Percentiles rank a stretch among this genome's conserved stretches.
phyloP scores from a whole-genome alignment of 768 basidiomycete genomes.

The Termitomyces titanicus region DNA sequence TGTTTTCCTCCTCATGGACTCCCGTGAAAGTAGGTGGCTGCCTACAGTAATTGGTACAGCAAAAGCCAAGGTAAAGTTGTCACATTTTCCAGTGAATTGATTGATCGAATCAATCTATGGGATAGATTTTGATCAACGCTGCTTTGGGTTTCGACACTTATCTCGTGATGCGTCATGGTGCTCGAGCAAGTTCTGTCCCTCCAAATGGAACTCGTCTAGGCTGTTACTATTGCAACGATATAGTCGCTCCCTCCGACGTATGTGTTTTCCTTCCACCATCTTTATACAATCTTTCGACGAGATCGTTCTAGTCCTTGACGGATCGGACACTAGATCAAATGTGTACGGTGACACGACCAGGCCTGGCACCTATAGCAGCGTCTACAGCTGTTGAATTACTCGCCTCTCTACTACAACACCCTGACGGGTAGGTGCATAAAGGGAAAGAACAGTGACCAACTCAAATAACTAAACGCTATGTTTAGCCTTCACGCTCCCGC shows the following conservation, averaged over 20 bases:
- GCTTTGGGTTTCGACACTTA: constrained; percentile 95
- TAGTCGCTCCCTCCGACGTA: constrained; percentile 94
- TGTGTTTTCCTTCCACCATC: constrained; percentile 13
- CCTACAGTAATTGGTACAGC: constrained; percentile 85
- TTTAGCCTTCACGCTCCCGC: constrained; percentile 57
- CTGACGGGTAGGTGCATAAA: constrained; percentile 55
- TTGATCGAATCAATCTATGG: background rate
- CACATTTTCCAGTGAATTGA: background rate
- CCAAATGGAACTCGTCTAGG: constrained; percentile 51
- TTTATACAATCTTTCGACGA: background rate
- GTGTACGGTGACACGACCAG: constrained; percentile 98
- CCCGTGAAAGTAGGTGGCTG: constrained; percentile 95
- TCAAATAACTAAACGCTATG: background rate
- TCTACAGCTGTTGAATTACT: constrained; percentile 92
- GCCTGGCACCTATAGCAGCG: constrained; percentile 88
- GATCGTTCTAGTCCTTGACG: constrained; percentile 33
- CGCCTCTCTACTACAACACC: constrained; percentile 86
- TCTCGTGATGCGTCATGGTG: constrained; percentile 95
- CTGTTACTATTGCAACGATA: constrained; percentile 98
- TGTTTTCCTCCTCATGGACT: constrained; percentile 95
- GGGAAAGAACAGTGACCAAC: background rate
- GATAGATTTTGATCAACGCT: constrained; percentile 86
- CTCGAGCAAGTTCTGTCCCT: constrained; percentile 39
- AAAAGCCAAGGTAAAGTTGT: constrained; percentile 70
- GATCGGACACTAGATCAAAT: constrained; percentile 97